Evolutionary conservation across 257 asterid genomes (phyloP), one percentile per base, ranked within the genome.

Genomic region (Schizonepeta tenuifolia): DNA sequence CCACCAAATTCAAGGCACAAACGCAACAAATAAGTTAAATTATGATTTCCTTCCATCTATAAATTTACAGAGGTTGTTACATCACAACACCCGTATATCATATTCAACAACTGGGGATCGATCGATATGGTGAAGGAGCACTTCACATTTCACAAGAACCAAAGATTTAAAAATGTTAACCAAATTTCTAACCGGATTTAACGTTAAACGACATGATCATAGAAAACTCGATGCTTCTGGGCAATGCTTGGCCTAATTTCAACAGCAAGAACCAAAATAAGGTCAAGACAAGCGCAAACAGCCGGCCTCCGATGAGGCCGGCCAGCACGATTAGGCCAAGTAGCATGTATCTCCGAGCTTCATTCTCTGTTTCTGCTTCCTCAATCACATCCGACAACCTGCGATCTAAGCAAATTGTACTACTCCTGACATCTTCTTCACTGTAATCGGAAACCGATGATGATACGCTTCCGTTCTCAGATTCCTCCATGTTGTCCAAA

Each of bases 271-370:
- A 86, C 84, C 93, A 90, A 13, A 72, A 62, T 53, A 89, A 63
- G 22, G 93, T 80, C 41, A 87, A 74, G 62, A 73, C 21, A 67
- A 90, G 74, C 0, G 97, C 96, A 13, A 79, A 76, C 0, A 28
- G 51, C 41, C 90, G 84, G 20, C 96, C 96, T 13, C 85, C 89
- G 9, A 73, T 77, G 8, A 93, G 92, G 13, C 97, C 97, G 6
- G 80, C 58, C 14, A 93, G 96, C 49, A 87, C 85, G 13, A 89
- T 78, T 36, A 83, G 36, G 71, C 84, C 74, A 3, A 84, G 78
- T 5, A 81, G 44, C 53, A 79, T 59, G 70, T 67, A 77, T 26
- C 82, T 78, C 80, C 77, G 74, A 50, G 24, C 36, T 21, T 70
- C 69, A n/a, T 9, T 54, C 47, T 54, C 67, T 0, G 15, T 65